Conservation (phyloP, 768 basidiomycete species). For the Rhodosporidiobolus sp. region DNA sequence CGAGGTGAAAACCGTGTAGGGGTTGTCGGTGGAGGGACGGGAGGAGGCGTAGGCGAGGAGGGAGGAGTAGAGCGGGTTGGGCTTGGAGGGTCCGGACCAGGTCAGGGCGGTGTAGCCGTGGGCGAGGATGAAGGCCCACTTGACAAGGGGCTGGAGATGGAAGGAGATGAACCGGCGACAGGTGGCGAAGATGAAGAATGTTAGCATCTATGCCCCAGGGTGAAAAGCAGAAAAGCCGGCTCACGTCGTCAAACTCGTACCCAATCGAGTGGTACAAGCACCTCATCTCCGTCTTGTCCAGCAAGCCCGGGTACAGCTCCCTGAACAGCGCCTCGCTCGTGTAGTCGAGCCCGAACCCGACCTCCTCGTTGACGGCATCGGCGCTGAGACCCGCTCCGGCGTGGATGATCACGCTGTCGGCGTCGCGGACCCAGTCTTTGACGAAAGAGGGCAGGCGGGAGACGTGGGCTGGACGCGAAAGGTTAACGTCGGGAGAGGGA, state of each 20-base stretch:
- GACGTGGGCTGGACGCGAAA: too few species aligned
- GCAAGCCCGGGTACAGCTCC: slow-evolving; percentile 5
- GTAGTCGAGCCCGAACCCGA: slow-evolving; percentile 7
- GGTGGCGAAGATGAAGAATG: neutral
- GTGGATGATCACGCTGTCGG: slow-evolving; percentile 9
- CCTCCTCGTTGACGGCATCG: neutral
- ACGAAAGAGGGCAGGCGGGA: neutral
- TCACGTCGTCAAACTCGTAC: slow-evolving; percentile 7
- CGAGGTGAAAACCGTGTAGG: slow-evolving; percentile 14
- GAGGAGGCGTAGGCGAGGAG: neutral
- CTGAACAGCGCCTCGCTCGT: slow-evolving; percentile 5
- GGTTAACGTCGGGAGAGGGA: neutral
- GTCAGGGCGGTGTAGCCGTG: neutral
- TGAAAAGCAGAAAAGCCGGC: neutral
- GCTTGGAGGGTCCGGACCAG: neutral
- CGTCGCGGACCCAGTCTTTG: neutral
- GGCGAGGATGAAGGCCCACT: slow-evolving; percentile 12
- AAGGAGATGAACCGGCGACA: too few species aligned
- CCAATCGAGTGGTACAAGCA: slow-evolving; percentile 10
- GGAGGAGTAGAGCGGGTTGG: neutral
- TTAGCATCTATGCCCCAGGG: neutral
- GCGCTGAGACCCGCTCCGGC: slow-evolving; percentile 9
- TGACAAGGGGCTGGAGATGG: slow-evolving; percentile 6
- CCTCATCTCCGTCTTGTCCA: neutral
- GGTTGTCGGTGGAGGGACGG: neutral